phyloP scores from a whole-genome alignment of 2,329 filamentous ascomycete species.

The Hypoxylon sp. region DNA sequence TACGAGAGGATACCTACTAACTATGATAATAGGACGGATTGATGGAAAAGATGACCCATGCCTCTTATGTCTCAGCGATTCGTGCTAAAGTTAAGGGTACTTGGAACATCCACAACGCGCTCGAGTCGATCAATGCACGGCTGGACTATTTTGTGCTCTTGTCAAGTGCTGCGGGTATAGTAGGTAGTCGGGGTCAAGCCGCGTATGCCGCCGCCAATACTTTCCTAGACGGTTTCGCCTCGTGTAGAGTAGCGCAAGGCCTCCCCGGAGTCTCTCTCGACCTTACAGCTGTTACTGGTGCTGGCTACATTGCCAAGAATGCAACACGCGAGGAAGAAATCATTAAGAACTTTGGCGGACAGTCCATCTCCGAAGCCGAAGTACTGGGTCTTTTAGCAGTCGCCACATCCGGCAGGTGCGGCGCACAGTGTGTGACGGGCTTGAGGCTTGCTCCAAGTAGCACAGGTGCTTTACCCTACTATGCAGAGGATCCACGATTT shows the following conservation, averaged over 20 bases:
- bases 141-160: conserved; percentile 44
- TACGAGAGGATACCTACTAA: conserved; percentile 32
- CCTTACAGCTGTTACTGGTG: conserved; percentile 40
- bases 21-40: conserved; percentile 38
- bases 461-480: conserved; percentile 40
- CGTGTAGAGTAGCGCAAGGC: conserved; percentile 39
- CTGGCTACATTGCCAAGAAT: conserved; percentile 42
- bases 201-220: conserved; percentile 45
- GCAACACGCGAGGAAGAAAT: conserved; percentile 48
- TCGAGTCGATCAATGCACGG: conserved; percentile 38
- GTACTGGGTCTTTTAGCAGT: conserved; percentile 49
- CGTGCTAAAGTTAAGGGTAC: conserved; percentile 43
- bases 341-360: conserved; percentile 36
- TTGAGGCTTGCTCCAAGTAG: conserved; percentile 50
- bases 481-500: conserved; percentile 44
- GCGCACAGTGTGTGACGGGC: conserved; percentile 52
- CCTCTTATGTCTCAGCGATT: conserved; percentile 40
- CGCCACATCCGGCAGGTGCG: conserved; percentile 45
- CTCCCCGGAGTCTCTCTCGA: conserved; percentile 40
- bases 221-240: conserved; percentile 44
- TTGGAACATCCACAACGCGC: conserved; percentile 44
- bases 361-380: conserved; percentile 43
- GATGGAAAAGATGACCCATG: conserved; percentile 42
- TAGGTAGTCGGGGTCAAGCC: conserved; percentile 44
- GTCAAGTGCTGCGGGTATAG: conserved; percentile 42